Conservation (phyloP, 225 moss, liverwort and hornwort species). For the Physcomitrium patens region DNA sequence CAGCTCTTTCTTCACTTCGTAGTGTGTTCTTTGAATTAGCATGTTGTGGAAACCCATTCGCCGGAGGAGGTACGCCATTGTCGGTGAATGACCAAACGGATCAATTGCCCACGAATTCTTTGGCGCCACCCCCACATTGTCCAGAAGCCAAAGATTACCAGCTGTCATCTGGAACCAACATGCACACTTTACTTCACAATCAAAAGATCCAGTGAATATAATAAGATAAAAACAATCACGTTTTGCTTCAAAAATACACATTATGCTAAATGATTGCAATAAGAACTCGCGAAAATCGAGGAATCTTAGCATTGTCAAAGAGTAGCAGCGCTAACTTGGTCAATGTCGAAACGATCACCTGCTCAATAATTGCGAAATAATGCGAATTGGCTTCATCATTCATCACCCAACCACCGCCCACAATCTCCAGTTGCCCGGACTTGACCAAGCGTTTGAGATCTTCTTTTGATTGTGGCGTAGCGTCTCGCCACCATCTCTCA, state of each 20-base stretch:
- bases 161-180: conserved; percentile 82
- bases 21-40: conserved; percentile 99
- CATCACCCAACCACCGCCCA: conserved; percentile 99
- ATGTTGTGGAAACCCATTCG: conserved; percentile 98
- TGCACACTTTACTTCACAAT: conserved; percentile 10
- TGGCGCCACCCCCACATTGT: conserved; percentile 76
- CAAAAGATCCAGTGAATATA: not conserved
- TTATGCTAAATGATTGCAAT: not conserved
- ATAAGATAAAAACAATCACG: not conserved
- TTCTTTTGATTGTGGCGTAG: conserved; percentile 64
- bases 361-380: conserved; percentile 95
- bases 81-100: conserved; percentile 97
- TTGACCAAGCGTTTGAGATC: conserved; percentile 70
- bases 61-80: conserved; percentile 92
- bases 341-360: conserved; percentile 53
- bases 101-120: conserved; percentile 99
- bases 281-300: conserved; percentile 7
- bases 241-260: conserved; percentile 5
- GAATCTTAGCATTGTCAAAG: not conserved
- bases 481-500: conserved; percentile 99
- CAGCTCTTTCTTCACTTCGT: conserved; percentile 95
- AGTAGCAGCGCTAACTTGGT: not conserved
- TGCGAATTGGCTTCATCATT: conserved; percentile 99
- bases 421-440: conserved; percentile 94
- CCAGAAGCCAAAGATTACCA: conserved; percentile 93